Conservation (phyloP, 129 eudicot species). For the Sambucus nigra region DNA sequence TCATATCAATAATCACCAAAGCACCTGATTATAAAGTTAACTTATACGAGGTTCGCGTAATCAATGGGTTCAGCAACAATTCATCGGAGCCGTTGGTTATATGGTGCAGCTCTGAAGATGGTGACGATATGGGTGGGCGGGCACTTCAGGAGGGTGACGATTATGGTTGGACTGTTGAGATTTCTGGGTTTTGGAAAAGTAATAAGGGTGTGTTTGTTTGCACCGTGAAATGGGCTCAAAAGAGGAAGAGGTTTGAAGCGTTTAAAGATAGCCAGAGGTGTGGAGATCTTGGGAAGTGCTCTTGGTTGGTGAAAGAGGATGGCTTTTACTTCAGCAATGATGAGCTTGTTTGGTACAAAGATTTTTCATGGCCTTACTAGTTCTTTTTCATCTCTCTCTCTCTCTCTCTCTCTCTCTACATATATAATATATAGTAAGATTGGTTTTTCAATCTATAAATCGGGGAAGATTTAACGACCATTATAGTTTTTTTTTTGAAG, state of each 20-base stretch:
- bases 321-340: constrained; percentile 43
- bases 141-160: constrained; percentile 64
- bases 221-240: constrained; percentile 45
- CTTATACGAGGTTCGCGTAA: constrained; percentile 33
- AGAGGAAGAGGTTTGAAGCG: constrained; percentile 31
- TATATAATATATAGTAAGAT: too few relatives aligned
- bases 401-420: too few relatives aligned
- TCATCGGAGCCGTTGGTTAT: constrained; percentile 46
- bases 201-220: constrained; percentile 17
- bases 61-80: constrained; percentile 52
- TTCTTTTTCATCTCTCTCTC: background rate
- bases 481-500: too few relatives aligned
- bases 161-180: constrained; percentile 28
- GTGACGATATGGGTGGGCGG: constrained; percentile 36
- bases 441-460: too few relatives aligned
- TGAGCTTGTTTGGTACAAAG: constrained; percentile 30
- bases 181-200: constrained; percentile 22
- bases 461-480: too few relatives aligned
- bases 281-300: constrained; percentile 18
- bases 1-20: constrained; percentile 13
- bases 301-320: constrained; percentile 59
- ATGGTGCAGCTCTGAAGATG: constrained; percentile 31
- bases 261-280: constrained; percentile 27
- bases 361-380: constrained; percentile 32
- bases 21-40: constrained; percentile 14